Evolutionary conservation across 2,329 filamentous ascomycete genomes (phyloP).

Genomic region (Truncatella angustata): DNA sequence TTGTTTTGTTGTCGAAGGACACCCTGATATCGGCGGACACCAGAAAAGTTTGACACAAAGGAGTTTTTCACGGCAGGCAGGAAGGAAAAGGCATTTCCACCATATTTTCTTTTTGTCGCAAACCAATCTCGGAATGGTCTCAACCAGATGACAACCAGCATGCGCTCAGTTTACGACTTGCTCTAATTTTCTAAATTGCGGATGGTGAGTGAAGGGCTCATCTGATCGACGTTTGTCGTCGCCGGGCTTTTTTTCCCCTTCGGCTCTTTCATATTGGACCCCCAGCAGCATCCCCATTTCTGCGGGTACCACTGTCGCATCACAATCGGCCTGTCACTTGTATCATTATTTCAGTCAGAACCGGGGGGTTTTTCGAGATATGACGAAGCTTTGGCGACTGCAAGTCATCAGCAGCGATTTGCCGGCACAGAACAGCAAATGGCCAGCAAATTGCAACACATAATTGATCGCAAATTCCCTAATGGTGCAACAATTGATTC

Average conservation of each 20-base stretch:
- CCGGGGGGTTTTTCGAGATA: slow-evolving; percentile 29
- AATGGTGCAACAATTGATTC: slow-evolving; percentile 33
- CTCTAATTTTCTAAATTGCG: neutral
- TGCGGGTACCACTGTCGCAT: slow-evolving; percentile 28
- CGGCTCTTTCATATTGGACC: slow-evolving; percentile 21
- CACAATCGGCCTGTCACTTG: slow-evolving; percentile 30
- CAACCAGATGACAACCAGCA: neutral
- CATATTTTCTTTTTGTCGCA: slow-evolving; percentile 21
- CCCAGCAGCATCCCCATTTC: slow-evolving; percentile 21
- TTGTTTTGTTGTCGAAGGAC: slow-evolving; percentile 24
- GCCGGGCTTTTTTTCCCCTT: slow-evolving; percentile 5
- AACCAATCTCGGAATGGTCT: slow-evolving; percentile 17
- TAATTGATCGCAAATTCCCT: slow-evolving; percentile 37
- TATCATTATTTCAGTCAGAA: slow-evolving; percentile 33
- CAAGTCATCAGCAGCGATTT: slow-evolving; percentile 25
- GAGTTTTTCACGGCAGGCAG: slow-evolving; percentile 32
- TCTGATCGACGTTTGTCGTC: neutral
- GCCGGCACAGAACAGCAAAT: slow-evolving; percentile 31
- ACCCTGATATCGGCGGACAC: slow-evolving; percentile 28
- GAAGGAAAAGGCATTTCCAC: slow-evolving; percentile 31
- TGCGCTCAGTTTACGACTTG: neutral
- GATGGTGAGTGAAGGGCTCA: neutral
- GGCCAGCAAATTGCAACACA: slow-evolving; percentile 34
- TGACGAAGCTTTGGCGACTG: slow-evolving; percentile 33
- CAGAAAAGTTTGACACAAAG: slow-evolving; percentile 29